phyloP scores from a whole-genome alignment of 2,329 filamentous ascomycete species.

The Monilinia fructigena region DNA sequence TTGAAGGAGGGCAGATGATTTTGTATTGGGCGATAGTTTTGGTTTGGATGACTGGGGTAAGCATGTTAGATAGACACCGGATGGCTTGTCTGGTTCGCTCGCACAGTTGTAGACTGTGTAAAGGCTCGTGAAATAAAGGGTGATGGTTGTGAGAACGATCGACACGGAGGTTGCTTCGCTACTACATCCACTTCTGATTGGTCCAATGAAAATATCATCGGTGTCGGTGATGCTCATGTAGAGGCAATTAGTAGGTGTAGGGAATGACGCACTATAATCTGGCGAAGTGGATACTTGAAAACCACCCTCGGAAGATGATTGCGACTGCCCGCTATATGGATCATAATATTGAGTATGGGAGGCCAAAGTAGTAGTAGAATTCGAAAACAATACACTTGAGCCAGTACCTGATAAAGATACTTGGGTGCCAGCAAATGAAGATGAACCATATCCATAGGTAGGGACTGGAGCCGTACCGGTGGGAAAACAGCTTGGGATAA shows the following conservation, averaged over 20 bases:
- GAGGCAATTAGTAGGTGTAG: not conserved
- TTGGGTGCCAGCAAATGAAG: not conserved
- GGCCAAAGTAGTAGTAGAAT: not conserved
- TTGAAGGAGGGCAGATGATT: not conserved
- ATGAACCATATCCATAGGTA: not conserved
- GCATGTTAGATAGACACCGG: not conserved
- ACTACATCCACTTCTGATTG: not conserved
- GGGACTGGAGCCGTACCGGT: not conserved
- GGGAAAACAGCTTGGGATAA: not conserved
- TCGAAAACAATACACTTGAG: not conserved
- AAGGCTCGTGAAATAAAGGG: not conserved
- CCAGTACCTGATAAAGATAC: not conserved
- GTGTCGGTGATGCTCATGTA: not conserved
- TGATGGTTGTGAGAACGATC: not conserved
- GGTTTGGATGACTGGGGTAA: not conserved
- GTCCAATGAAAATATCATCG: not conserved
- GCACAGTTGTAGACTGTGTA: conserved; percentile 7
- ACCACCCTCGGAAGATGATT: not conserved
- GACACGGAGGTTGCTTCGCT: no score
- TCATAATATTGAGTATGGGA: not conserved
- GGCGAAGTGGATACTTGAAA: not conserved
- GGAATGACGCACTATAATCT: not conserved
- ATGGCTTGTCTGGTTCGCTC: not conserved
- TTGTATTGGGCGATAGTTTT: not conserved
- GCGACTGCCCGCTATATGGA: no score